phyloP scores from a whole-genome alignment of 768 basidiomycete genomes.

The Tulasnella sp. region DNA sequence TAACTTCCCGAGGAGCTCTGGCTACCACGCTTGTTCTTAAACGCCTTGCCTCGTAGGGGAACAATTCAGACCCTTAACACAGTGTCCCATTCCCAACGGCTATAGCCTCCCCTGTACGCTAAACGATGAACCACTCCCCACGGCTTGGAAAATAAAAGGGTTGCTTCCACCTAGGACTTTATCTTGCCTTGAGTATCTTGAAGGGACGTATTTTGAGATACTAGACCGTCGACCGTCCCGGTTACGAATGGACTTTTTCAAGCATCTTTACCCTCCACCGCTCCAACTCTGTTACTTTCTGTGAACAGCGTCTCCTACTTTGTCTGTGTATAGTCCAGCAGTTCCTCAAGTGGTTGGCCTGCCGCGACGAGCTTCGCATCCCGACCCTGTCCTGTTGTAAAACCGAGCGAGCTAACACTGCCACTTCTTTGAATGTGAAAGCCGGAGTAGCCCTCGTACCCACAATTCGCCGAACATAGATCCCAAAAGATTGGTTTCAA shows the following conservation, averaged over 20 bases:
- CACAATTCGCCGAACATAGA: too few species aligned
- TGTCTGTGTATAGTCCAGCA: not conserved
- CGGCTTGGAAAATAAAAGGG: not conserved
- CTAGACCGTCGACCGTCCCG: too few species aligned
- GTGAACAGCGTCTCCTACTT: not conserved
- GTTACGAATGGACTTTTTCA: too few species aligned
- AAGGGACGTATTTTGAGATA: not conserved
- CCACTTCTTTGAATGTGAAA: too few species aligned
- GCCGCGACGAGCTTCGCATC: too few species aligned
- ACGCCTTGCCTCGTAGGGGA: not conserved
- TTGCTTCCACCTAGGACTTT: not conserved
- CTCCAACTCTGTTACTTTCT: not conserved
- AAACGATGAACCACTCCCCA: not conserved
- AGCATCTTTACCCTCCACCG: too few species aligned
- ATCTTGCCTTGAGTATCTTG: too few species aligned
- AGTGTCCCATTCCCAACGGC: not conserved
- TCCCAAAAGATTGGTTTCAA: too few species aligned
- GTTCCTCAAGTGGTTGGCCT: not conserved
- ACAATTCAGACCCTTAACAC: not conserved
- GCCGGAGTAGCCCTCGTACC: too few species aligned
- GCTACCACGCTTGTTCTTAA: constrained; percentile 44
- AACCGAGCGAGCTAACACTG: too few species aligned
- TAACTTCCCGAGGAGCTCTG: constrained; percentile 69
- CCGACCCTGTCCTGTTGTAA: too few species aligned
- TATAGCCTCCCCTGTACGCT: not conserved